Evolutionary conservation across 2,329 filamentous ascomycete genomes (phyloP).

Genomic region (Aspergillus sp.): DNA sequence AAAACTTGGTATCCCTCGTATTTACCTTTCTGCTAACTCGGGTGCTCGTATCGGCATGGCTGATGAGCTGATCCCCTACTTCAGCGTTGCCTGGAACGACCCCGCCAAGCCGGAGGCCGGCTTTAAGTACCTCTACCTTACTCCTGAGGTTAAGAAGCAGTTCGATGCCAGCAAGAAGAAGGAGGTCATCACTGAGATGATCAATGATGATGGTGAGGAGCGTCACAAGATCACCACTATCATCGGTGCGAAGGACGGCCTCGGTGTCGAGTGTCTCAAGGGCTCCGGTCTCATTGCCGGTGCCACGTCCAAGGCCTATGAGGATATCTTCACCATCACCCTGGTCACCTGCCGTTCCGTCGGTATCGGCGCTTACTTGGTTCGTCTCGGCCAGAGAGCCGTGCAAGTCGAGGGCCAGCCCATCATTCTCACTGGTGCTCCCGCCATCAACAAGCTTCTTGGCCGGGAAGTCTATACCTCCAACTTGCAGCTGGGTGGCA

Average conservation of each 20-base stretch:
- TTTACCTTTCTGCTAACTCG: conserved; percentile 98
- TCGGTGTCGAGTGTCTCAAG: conserved; percentile 95
- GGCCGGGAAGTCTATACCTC: conserved; percentile 98
- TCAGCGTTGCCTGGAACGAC: conserved; percentile 96
- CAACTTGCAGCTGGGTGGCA: conserved; percentile 97
- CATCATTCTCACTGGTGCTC: conserved; percentile 96
- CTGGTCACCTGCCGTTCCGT: conserved; percentile 97
- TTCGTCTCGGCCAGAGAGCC: conserved; percentile 95
- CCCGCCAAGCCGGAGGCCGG: conserved; percentile 74
- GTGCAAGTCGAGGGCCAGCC: conserved; percentile 99
- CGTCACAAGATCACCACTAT: conserved; percentile 93
- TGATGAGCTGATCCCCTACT: conserved; percentile 94
- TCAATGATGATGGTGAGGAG: conserved; percentile 82
- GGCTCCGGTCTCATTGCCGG: conserved; percentile 97
- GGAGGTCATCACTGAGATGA: conserved; percentile 81
- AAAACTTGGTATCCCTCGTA: conserved; percentile 89
- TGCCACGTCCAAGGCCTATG: conserved; percentile 93
- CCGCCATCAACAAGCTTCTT: conserved; percentile 95
- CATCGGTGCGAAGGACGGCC: conserved; percentile 87
- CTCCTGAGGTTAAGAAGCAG: conserved; percentile 77
- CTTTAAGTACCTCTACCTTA: conserved; percentile 97
- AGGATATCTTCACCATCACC: conserved; percentile 98
- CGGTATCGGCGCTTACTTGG: conserved; percentile 98
- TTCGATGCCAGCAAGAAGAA: conserved; percentile 75
- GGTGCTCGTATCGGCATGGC: conserved; percentile 96